phyloP scores from a whole-genome alignment of 495 filamentous ascomycete species.

The Neurospora tetrasperma region DNA sequence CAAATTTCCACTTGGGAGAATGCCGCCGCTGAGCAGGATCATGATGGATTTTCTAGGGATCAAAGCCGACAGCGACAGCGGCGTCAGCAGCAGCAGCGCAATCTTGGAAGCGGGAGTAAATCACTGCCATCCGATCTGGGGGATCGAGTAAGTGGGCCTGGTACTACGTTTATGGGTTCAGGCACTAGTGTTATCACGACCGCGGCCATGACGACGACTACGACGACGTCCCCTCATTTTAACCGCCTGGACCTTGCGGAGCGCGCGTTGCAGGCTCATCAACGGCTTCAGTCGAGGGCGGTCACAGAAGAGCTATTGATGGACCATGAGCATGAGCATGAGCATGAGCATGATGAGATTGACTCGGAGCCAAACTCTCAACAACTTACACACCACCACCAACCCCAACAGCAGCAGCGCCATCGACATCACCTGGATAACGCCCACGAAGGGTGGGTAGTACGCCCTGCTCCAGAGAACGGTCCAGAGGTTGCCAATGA shows the following conservation, averaged over 20 bases:
- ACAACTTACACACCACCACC: not conserved
- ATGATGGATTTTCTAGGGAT: not conserved
- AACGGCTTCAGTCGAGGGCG: not conserved
- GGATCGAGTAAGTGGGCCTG: not conserved
- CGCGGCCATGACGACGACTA: not conserved
- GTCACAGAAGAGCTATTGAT: not conserved
- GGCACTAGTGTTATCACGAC: not conserved
- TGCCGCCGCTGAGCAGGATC: not conserved
- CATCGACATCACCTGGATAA: not conserved
- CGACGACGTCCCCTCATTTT: not conserved
- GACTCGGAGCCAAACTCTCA: not conserved
- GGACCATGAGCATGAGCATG: not conserved
- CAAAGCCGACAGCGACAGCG: not conserved
- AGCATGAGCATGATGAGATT: not conserved
- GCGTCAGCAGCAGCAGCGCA: not conserved
- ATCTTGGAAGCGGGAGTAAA: not conserved
- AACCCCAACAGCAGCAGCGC: not conserved
- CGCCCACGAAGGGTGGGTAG: constrained; percentile 2
- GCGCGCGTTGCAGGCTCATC: not conserved
- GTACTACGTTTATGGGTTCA: not conserved
- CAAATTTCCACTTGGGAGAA: not conserved
- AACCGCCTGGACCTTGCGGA: not conserved
- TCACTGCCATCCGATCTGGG: not conserved
- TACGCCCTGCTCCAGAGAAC: not conserved
- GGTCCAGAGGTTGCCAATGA: not conserved